Base-by-base conservation (phyloP, 2,329 filamentous ascomycete species). In the Fusarium sp. region DNA sequence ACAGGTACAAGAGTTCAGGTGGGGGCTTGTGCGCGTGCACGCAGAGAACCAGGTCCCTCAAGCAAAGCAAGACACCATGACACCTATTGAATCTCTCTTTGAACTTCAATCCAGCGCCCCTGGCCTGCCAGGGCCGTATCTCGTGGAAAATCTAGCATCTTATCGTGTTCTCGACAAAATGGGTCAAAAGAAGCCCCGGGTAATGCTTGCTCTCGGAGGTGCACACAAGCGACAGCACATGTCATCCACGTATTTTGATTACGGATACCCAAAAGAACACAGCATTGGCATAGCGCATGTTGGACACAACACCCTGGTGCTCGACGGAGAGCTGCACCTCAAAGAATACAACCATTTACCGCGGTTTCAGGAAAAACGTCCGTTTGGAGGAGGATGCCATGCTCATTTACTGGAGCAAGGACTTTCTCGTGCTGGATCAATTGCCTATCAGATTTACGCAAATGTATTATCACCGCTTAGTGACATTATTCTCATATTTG, bases 291-390 rank as follows among this genome's bases (percentile, higher is more conserved):
- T 65, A 7, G 27, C 26, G 26, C 38, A 20, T 20, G 6, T 15
- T 9, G 23, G 26, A 5, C 20, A 62, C 26, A 14, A 61, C 10
- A 46, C 26, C 9, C 26, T 61, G 23, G 15, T 54, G 7, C 49
- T 66, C 14, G 42, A 66, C 30, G 56, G 46, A 5, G 53, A 66
- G 56, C 46, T 66, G 18, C 40, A 61, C 38, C 40, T 62, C 23
- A 20, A 61, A 46, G 12, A 41, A 11, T 5, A 37, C 35, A 6
- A 40, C 7, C 15, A 13, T 7, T 30, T 61, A 27, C 59, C 40
- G 6, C 40, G 40, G 23, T 44, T 44, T 26, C 41, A 44, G 20
- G 41, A 44, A 44, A 44, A 26, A 26, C 41, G 41, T 13, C 41
- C 41, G n/a, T 44, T 44, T 13, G 14, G 41, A 23, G 41, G 41